phyloP scores from a whole-genome alignment of 768 basidiomycete genomes.

The Russula olivacea region DNA sequence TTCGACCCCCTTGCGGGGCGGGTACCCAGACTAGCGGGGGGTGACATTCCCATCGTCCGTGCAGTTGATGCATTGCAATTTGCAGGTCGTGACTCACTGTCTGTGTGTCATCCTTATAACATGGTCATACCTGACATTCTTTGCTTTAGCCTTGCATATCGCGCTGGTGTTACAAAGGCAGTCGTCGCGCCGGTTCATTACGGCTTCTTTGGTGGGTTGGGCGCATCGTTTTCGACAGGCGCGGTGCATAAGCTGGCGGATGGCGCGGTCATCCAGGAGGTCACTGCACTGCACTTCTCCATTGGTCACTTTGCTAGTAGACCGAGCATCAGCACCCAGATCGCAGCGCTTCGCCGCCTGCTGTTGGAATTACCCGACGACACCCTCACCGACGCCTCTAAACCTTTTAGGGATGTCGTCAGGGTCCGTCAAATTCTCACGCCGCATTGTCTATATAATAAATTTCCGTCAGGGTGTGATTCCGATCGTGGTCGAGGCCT shows the following conservation, averaged over 20 bases:
- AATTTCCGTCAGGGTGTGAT: slow-evolving; percentile 40
- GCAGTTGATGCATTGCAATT: slow-evolving; percentile 75
- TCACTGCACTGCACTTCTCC: slow-evolving; percentile 61
- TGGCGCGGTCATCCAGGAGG: slow-evolving; percentile 60
- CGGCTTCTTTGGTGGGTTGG: slow-evolving; percentile 59
- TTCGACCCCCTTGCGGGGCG: slow-evolving; percentile 40
- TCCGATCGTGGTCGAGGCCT: slow-evolving; percentile 54
- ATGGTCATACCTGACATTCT: slow-evolving; percentile 9
- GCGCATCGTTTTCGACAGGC: slow-evolving; percentile 54
- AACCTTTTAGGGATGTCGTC: slow-evolving; percentile 40
- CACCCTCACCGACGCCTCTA: slow-evolving; percentile 37
- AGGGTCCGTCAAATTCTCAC: slow-evolving; percentile 34
- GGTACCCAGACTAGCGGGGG: slow-evolving; percentile 35
- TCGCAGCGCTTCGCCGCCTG: slow-evolving; percentile 51
- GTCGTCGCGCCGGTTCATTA: slow-evolving; percentile 51
- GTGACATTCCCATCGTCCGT: slow-evolving; percentile 39
- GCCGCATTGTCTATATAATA: not conserved
- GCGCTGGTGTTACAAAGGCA: slow-evolving; percentile 64
- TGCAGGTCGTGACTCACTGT: slow-evolving; percentile 53
- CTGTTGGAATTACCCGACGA: slow-evolving; percentile 34
- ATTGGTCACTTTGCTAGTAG: slow-evolving; percentile 41
- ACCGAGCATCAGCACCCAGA: slow-evolving; percentile 61
- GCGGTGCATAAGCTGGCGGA: slow-evolving; percentile 51
- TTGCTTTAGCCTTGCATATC: slow-evolving; percentile 59
- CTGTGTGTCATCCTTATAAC: slow-evolving; percentile 22